phyloP scores from a whole-genome alignment of 1,284 basidiomycete genomes.

The Cutaneotrichosporon mucoides region DNA sequence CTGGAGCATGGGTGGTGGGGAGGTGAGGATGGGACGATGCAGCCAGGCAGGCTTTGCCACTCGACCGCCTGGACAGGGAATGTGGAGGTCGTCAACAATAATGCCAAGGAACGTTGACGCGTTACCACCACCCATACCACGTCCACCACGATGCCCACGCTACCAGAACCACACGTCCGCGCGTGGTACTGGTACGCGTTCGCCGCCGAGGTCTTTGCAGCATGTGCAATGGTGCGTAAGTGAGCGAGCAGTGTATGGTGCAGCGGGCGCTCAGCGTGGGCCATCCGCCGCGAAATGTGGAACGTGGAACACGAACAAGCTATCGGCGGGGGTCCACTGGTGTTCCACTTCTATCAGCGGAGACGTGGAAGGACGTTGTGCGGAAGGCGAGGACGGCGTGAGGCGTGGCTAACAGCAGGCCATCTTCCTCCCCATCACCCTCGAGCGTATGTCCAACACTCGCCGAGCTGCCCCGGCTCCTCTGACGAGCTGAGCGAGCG shows the following conservation, averaged over 20 bases:
- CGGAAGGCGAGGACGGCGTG: too few species aligned
- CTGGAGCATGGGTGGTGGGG: too few species aligned
- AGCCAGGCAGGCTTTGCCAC: too few species aligned
- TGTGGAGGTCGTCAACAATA: background rate
- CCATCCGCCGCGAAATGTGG: too few species aligned
- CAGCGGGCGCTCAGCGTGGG: too few species aligned
- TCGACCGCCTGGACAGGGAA: background rate
- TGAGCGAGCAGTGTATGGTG: too few species aligned
- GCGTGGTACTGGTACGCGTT: conserved; percentile 48
- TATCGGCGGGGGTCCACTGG: too few species aligned
- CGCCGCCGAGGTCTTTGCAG: conserved; percentile 46
- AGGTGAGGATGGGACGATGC: too few species aligned
- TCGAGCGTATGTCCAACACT: conserved; percentile 36
- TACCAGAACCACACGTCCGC: conserved; percentile 25
- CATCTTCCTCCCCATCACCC: conserved; percentile 47
- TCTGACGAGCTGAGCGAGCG: too few species aligned
- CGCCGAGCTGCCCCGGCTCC: background rate
- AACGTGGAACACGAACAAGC: too few species aligned
- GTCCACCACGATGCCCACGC: conserved; percentile 1
- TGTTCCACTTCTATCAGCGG: too few species aligned
- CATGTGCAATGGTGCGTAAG: conserved; percentile 35
- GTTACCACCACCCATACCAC: background rate
- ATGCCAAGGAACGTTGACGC: background rate
- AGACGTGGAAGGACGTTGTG: too few species aligned
- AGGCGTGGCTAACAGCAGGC: conserved; percentile 30